Evolutionary conservation across 2,329 filamentous ascomycete genomes (phyloP).

Genomic region (Scleromitrula shiraiana): DNA sequence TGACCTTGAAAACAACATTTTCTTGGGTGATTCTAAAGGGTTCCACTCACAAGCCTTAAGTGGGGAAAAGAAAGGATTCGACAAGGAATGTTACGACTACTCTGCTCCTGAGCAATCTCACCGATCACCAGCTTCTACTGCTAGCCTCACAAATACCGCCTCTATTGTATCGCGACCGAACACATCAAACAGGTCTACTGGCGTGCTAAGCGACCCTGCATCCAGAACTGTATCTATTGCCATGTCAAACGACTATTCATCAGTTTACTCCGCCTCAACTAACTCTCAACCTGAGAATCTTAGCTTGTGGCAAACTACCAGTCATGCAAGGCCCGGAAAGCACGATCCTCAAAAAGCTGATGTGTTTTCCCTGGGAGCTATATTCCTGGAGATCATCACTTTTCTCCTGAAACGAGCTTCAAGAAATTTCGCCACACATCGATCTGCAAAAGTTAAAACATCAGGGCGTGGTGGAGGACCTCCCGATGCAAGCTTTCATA

Average conservation of each 20-base stretch:
- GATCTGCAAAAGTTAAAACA: slow-evolving; percentile 55
- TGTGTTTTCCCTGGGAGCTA: slow-evolving; percentile 64
- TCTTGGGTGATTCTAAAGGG: slow-evolving; percentile 54
- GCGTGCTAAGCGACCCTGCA: not conserved
- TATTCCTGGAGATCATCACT: slow-evolving; percentile 64
- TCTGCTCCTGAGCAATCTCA: slow-evolving; percentile 52
- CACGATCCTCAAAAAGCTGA: slow-evolving; percentile 54
- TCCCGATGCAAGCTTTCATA: slow-evolving; percentile 62
- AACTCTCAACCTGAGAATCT: slow-evolving; percentile 1
- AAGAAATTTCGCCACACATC: slow-evolving; percentile 57
- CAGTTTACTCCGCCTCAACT: slow-evolving; percentile 19
- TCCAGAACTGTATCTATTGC: not conserved
- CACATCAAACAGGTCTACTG: slow-evolving; percentile 16
- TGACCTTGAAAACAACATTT: slow-evolving; percentile 55
- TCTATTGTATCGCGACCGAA: slow-evolving; percentile 21
- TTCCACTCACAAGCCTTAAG: slow-evolving; percentile 37
- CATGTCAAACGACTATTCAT: slow-evolving; percentile 18
- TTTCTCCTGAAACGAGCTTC: slow-evolving; percentile 61
- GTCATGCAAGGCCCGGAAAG: slow-evolving; percentile 29
- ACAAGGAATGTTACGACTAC: slow-evolving; percentile 66
- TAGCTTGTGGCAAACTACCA: not conserved
- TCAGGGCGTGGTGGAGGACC: slow-evolving; percentile 45
- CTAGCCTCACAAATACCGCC: slow-evolving; percentile 6
- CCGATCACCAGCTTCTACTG: slow-evolving; percentile 30
- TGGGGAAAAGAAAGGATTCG: slow-evolving; percentile 44